These are phyloP conservation scores for Tylopilus vinaceipallidus DNA, from an alignment of 768 basidiomycete genomes.

Conservation along the genomic window DNA sequence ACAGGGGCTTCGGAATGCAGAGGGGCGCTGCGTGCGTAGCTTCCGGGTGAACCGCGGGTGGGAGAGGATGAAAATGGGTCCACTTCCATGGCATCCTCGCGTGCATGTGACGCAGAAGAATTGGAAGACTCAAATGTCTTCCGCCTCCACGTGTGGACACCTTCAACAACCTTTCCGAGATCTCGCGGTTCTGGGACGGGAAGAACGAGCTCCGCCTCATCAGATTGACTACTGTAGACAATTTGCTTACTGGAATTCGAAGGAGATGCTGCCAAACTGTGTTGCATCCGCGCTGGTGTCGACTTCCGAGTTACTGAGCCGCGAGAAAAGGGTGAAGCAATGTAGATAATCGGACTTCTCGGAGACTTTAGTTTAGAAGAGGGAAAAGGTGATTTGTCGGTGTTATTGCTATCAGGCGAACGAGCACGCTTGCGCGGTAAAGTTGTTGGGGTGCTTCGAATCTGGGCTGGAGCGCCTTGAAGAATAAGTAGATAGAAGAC, in stretches of 20 bases:
- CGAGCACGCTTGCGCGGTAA: constrained; percentile 26
- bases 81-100: constrained; percentile 18
- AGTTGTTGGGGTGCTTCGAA: constrained; percentile 13
- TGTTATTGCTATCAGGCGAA: constrained; percentile 19
- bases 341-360: constrained; percentile 5
- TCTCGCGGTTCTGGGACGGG: constrained; percentile 27
- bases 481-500: constrained; percentile 5
- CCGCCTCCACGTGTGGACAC: constrained; percentile 44
- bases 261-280: constrained; percentile 15
- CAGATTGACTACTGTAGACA: constrained; percentile 66
- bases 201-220: constrained; percentile 54
- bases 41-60: constrained; percentile 2
- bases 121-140: constrained; percentile 23
- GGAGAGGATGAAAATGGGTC: constrained; percentile 14
- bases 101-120: not conserved
- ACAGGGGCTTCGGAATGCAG: constrained; percentile 7
- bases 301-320: constrained; percentile 30
- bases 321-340: constrained; percentile 27
- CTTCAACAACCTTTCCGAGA: constrained; percentile 33
- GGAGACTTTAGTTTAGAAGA: constrained; percentile 19
- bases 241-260: constrained; percentile 30
- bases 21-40: constrained; percentile 3
- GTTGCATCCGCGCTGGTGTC: constrained; percentile 2
- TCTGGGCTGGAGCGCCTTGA: constrained; percentile 11
- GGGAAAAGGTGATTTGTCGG: not conserved